Conservation (phyloP, 2,329 filamentous ascomycete genomes). For the Apiospora malaysiana region DNA sequence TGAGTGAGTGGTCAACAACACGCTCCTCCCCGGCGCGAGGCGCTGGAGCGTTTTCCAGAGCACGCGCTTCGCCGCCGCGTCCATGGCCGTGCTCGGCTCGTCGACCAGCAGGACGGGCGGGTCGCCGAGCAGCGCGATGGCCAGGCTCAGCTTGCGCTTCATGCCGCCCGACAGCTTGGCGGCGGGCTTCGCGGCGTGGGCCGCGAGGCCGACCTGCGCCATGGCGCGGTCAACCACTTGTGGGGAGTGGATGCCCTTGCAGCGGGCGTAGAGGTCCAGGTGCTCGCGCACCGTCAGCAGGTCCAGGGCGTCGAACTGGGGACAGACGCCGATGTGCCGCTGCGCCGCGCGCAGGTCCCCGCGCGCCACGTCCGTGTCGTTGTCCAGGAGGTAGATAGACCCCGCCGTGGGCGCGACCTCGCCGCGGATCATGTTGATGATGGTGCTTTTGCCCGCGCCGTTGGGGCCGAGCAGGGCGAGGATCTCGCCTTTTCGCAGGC, state of each 20-base stretch:
- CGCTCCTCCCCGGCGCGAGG: slow-evolving; percentile 68
- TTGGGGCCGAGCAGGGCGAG: slow-evolving; percentile 80
- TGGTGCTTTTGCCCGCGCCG: slow-evolving; percentile 77
- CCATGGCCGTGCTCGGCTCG: slow-evolving; percentile 80
- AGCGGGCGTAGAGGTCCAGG: slow-evolving; percentile 73
- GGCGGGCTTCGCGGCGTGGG: slow-evolving; percentile 68
- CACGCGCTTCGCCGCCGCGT: slow-evolving; percentile 70
- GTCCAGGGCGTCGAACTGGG: slow-evolving; percentile 76
- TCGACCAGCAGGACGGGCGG: slow-evolving; percentile 76
- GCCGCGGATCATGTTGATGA: slow-evolving; percentile 74
- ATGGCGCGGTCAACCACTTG: slow-evolving; percentile 71
- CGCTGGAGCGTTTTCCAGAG: slow-evolving; percentile 76
- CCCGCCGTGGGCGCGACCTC: slow-evolving; percentile 70
- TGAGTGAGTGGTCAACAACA: slow-evolving; percentile 77
- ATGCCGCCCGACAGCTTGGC: slow-evolving; percentile 76
- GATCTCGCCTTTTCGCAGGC: slow-evolving; percentile 70
- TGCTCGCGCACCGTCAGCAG: slow-evolving; percentile 77
- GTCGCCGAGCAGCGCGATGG: slow-evolving; percentile 78
- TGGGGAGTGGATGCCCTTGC: slow-evolving; percentile 70
- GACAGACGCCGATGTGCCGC: slow-evolving; percentile 73
- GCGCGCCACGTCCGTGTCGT: slow-evolving; percentile 60
- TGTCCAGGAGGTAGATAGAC: slow-evolving; percentile 73
- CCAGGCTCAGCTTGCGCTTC: slow-evolving; percentile 75
- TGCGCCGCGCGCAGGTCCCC: slow-evolving; percentile 67
- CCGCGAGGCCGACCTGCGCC: slow-evolving; percentile 67